Evolutionary conservation across 2,329 filamentous ascomycete genomes (phyloP), one percentile per base, ranked within the genome.

Genomic region (Botrytis cinerea): DNA sequence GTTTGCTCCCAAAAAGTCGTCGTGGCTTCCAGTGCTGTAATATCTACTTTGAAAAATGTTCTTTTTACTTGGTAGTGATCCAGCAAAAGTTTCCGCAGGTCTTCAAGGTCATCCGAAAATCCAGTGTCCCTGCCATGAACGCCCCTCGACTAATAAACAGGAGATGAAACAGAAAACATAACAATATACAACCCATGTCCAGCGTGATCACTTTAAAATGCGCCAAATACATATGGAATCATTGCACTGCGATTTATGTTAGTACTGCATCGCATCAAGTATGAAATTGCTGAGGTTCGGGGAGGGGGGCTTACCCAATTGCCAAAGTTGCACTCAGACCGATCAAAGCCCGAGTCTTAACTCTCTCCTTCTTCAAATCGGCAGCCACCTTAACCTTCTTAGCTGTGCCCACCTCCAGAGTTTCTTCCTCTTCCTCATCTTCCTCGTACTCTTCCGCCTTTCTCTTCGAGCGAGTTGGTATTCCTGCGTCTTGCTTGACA

Each of bases 251-350:
- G 32, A 12, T 62, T 40, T 6, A 28, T 35, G 69, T 79, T 75
- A 79, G 78, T 62, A 69, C 64, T 25, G 7, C 38, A 38, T 54
- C 28, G 4, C 9, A 14, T 45, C 46, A n/a, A 32, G 45, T 61
- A 12, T 14, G 43, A 14, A 60, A 12, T 48, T 16, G 38, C 38
- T 8, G n/a, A 51, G 54, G 28, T 48, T 14, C 14, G 2, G 8
- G 4, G 12, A 64, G 67, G 61, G 61, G 46, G 51, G 92, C 94
- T 85, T 89, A 98, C 96, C 95, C 95, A 82, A 98, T 88, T 73
- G 93, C 93, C 81, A 98, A 87, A 64, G 93, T 96, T 73, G 94
- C 94, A 75, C 91, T 93, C 71, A 98, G 89, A 74, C 96, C 95
- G 76, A 97, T 87, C 75, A 97, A 85, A 64, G 96, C 94, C 80